These are phyloP conservation scores for Beauveria sp. DNA, from an alignment of 2,329 filamentous ascomycete species.

Conservation along the genomic window DNA sequence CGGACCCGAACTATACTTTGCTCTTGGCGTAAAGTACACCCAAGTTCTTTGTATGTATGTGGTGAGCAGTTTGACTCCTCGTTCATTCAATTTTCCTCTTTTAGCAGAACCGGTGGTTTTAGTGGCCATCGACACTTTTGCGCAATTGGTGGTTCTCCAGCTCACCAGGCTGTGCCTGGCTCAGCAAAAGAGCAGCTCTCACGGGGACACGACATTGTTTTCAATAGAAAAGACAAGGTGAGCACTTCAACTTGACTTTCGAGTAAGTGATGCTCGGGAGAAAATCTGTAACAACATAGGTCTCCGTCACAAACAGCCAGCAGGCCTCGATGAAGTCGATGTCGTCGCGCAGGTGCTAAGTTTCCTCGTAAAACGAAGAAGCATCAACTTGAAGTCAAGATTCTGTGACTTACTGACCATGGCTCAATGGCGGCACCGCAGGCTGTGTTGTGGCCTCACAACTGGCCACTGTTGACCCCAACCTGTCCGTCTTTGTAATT, in stretches of 20 bases:
- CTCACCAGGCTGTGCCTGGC: too few relatives aligned
- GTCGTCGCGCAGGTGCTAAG: slow-evolving; percentile 17
- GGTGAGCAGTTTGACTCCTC: neutral
- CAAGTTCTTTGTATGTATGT: neutral
- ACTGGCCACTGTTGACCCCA: slow-evolving; percentile 22
- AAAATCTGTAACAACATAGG: neutral
- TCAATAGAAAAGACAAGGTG: too few relatives aligned
- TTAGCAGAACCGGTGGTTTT: neutral
- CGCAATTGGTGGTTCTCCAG: too few relatives aligned
- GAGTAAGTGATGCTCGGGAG: too few relatives aligned
- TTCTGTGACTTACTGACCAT: neutral
- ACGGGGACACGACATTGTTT: neutral
- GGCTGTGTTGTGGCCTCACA: slow-evolving; percentile 24
- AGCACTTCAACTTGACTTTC: too few relatives aligned
- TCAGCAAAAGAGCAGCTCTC: neutral
- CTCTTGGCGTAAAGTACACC: neutral
- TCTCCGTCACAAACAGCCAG: neutral
- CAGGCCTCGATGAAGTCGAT: slow-evolving; percentile 14
- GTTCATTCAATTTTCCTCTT: neutral
- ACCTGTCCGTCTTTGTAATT: slow-evolving; percentile 24
- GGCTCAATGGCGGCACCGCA: slow-evolving; percentile 22
- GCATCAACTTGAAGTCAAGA: too few relatives aligned
- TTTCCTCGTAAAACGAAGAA: neutral
- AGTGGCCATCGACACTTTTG: neutral
- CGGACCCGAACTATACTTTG: too few relatives aligned